Conservation (phyloP, 2,329 filamentous ascomycete species). For the Colletotrichum spaethianum region DNA sequence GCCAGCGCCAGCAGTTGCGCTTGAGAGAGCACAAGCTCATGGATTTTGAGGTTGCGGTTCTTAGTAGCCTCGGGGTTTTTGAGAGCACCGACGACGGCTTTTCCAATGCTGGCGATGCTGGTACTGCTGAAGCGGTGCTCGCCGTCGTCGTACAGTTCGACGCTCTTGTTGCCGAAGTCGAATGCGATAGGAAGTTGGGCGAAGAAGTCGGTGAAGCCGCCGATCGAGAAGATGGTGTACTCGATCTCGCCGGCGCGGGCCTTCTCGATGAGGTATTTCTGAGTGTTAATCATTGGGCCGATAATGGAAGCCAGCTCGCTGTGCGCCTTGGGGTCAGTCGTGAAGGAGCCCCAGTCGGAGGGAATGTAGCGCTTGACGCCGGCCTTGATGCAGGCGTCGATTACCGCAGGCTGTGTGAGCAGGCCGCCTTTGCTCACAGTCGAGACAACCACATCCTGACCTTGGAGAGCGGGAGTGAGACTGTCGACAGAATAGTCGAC, state of each 20-base stretch:
- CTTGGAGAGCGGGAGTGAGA: constrained; percentile 62
- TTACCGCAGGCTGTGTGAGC: constrained; percentile 59
- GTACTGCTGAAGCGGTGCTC: constrained; percentile 60
- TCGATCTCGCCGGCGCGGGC: constrained; percentile 59
- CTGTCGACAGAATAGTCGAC: constrained; percentile 47
- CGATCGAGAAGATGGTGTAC: constrained; percentile 69
- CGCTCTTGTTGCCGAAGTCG: constrained; percentile 41
- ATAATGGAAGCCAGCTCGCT: constrained; percentile 64
- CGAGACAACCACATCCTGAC: constrained; percentile 72
- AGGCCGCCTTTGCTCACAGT: constrained; percentile 58
- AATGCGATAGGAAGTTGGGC: constrained; percentile 44
- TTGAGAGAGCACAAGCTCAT: constrained; percentile 64
- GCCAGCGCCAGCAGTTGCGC: constrained; percentile 60
- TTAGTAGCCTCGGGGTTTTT: constrained; percentile 60
- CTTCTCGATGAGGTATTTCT: constrained; percentile 57
- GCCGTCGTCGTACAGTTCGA: constrained; percentile 65
- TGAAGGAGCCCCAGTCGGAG: constrained; percentile 65
- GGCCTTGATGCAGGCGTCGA: constrained; percentile 71
- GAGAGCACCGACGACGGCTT: constrained; percentile 63
- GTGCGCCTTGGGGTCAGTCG: constrained; percentile 37
- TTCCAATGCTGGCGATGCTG: constrained; percentile 61
- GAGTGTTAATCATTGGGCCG: constrained; percentile 60
- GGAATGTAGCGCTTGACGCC: constrained; percentile 75
- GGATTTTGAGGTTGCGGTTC: constrained; percentile 68
- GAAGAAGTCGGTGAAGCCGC: constrained; percentile 73